Evolutionary conservation across 1,284 basidiomycete species (phyloP).

Genomic region (Boletus mariae): DNA sequence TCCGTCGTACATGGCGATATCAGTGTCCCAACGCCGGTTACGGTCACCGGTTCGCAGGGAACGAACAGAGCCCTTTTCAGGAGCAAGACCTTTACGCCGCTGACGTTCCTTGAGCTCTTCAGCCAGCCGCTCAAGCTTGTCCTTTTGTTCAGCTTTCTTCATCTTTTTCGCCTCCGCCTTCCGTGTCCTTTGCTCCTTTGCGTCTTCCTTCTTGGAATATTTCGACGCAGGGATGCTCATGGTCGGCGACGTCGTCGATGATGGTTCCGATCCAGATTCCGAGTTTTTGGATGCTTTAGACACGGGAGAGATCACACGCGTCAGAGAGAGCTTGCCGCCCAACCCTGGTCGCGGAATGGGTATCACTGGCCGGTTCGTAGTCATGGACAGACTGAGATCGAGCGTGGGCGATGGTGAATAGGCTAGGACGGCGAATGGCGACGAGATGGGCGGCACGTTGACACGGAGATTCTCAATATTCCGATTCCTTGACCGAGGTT

Average conservation of each 20-base stretch:
- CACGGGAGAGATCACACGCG: slow-evolving; percentile 26
- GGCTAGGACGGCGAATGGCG: slow-evolving; percentile 17
- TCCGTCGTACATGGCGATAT: slow-evolving; percentile 35
- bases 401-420: slow-evolving; percentile 16
- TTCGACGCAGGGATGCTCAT: slow-evolving; percentile 8
- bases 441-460: slow-evolving; percentile 23
- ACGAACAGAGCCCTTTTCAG: slow-evolving; percentile 31
- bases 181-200: slow-evolving; percentile 33
- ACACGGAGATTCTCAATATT: slow-evolving; percentile 32
- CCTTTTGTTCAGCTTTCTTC: slow-evolving; percentile 44
- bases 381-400: slow-evolving; percentile 7
- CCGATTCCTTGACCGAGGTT: slow-evolving; percentile 25
- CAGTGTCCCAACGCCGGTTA: slow-evolving; percentile 19
- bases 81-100: slow-evolving; percentile 27
- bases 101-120: slow-evolving; percentile 38
- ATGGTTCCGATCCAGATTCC: slow-evolving; percentile 8
- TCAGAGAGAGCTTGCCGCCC: slow-evolving; percentile 24
- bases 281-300: slow-evolving; percentile 14
- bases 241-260: slow-evolving; percentile 19
- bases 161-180: slow-evolving; percentile 45
- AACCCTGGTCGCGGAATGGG: slow-evolving; percentile 11
- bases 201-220: slow-evolving; percentile 17
- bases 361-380: slow-evolving; percentile 2
- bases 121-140: slow-evolving; percentile 40
- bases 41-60: slow-evolving; percentile 26